A percentile compares a stretch with the other conserved stretches of the same genome.
These are phyloP conservation scores for Calycina herbarum DNA, from an alignment of 2,329 filamentous ascomycete species.

Conservation along the genomic window DNA sequence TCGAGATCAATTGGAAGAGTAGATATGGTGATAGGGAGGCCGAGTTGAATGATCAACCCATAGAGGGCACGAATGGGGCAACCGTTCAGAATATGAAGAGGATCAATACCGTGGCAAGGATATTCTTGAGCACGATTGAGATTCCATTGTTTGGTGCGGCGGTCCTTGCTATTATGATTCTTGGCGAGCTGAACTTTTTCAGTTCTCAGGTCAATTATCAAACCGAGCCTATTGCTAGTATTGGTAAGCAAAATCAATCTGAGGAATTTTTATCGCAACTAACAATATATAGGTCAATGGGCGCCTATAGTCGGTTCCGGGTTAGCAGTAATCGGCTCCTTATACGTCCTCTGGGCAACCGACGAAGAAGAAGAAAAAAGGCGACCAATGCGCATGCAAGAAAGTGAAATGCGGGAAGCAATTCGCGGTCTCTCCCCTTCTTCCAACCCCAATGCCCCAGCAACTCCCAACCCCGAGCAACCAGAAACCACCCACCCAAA, in stretches of 20 bases:
- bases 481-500: too few species aligned
- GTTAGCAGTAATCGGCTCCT: constrained; percentile 57
- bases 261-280: neutral
- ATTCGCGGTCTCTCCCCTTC: constrained; percentile 5
- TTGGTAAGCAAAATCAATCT: constrained; percentile 48
- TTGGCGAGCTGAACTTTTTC: constrained; percentile 66
- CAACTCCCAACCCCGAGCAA: too few species aligned
- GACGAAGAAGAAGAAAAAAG: constrained; percentile 22
- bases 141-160: constrained; percentile 59
- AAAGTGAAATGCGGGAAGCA: constrained; percentile 6
- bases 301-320: constrained; percentile 58
- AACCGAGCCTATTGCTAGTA: constrained; percentile 61
- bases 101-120: constrained; percentile 55
- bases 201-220: constrained; percentile 55
- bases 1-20: constrained; percentile 60
- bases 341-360: constrained; percentile 50
- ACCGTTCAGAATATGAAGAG: constrained; percentile 52
- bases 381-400: neutral
- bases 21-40: constrained; percentile 40
- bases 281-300: constrained; percentile 52
- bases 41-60: constrained; percentile 41
- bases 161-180: constrained; percentile 57
- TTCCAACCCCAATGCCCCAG: constrained; percentile 2
- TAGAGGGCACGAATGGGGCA: constrained; percentile 56
- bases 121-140: constrained; percentile 56